Evolutionary conservation across 1,284 basidiomycete genomes (phyloP).

Genomic region (Ganoderma sinense): DNA sequence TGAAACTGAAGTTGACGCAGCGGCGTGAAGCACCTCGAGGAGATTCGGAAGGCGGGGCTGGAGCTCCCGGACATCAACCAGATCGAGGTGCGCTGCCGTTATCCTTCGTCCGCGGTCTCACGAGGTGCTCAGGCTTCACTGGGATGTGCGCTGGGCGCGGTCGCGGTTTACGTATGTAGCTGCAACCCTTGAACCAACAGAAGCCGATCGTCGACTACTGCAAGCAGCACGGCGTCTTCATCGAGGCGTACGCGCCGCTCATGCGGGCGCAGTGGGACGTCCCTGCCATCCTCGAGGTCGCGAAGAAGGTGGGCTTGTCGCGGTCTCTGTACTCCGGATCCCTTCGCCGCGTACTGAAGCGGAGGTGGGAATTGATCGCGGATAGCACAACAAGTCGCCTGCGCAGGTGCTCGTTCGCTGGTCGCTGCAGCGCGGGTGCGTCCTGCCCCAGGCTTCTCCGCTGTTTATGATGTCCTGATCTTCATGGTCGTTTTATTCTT

Average conservation of each 20-base stretch:
- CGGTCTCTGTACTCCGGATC: background rate
- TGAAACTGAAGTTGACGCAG: constrained; percentile 14
- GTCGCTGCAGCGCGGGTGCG: constrained; percentile 64
- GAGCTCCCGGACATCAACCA: constrained; percentile 83
- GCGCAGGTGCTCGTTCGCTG: constrained; percentile 75
- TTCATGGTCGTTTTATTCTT: background rate
- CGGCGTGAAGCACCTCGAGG: constrained; percentile 74
- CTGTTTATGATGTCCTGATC: background rate
- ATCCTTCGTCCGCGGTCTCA: background rate
- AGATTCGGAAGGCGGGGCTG: constrained; percentile 68
- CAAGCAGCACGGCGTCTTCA: constrained; percentile 65
- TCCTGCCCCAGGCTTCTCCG: background rate
- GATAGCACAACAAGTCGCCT: constrained; percentile 54
- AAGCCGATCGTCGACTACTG: constrained; percentile 82
- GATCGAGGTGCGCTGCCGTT: constrained; percentile 63
- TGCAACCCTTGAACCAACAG: constrained; percentile 88
- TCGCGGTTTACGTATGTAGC: constrained; percentile 42
- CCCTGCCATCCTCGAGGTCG: constrained; percentile 48
- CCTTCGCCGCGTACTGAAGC: background rate
- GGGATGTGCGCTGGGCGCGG: too few species aligned
- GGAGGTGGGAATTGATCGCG: background rate
- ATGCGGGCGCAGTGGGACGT: constrained; percentile 51
- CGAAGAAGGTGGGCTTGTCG: constrained; percentile 45
- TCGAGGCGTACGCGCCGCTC: constrained; percentile 72
- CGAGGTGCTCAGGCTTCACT: background rate